A percentile compares a stretch with the other conserved stretches of the same genome.
Evolutionary conservation across 257 asterid genomes (phyloP).

Genomic region (Euphrasia confusa): DNA sequence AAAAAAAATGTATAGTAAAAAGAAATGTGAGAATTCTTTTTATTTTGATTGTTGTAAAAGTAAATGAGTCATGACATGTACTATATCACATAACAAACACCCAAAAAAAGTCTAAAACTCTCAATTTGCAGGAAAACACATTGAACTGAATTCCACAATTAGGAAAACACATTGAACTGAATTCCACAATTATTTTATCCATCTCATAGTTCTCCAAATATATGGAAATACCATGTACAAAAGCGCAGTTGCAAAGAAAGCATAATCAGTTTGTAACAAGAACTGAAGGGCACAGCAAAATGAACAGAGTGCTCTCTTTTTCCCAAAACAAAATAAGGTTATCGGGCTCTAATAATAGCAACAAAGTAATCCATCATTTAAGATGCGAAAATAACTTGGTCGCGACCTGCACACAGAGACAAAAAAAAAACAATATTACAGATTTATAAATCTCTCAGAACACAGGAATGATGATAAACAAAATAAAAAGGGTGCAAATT

Average conservation of each 20-base stretch:
- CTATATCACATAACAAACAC: not conserved
- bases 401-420: conserved; percentile 29
- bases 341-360: conserved; percentile 20
- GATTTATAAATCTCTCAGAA: not conserved
- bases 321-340: conserved; percentile 12
- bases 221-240: conserved; percentile 26
- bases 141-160: conserved; percentile 27
- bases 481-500: not conserved
- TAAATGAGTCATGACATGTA: not conserved
- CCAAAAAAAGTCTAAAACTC: conserved; percentile 5
- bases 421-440: not conserved
- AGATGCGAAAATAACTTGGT: conserved; percentile 45
- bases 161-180: conserved; percentile 16
- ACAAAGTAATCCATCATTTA: conserved; percentile 35
- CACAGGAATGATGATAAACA: not conserved
- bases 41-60: no score
- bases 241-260: conserved; percentile 23
- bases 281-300: conserved; percentile 17
- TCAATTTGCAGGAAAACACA: conserved; percentile 15
- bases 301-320: conserved; percentile 15
- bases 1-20: no score
- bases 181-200: conserved; percentile 32
- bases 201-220: conserved; percentile 24
- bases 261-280: conserved; percentile 21
- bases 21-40: no score